Evolutionary conservation across 2,329 filamentous ascomycete species (phyloP).

Genomic region (Venturia oleaginea): DNA sequence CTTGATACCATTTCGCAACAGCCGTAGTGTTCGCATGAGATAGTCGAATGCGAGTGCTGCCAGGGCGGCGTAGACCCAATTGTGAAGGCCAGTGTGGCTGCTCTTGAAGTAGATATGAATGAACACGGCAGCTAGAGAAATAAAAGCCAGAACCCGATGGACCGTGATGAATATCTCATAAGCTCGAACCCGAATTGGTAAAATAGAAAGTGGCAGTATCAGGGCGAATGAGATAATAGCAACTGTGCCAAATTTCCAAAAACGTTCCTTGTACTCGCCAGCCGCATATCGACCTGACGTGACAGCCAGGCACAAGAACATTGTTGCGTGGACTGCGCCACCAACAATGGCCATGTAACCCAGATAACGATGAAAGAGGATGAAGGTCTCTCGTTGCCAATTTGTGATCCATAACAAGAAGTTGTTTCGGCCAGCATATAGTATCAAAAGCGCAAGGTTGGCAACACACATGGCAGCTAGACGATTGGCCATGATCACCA

Average conservation of each 20-base stretch:
- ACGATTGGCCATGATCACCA: conserved; percentile 31
- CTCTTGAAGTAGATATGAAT: conserved; percentile 18
- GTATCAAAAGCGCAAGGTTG: conserved; percentile 33
- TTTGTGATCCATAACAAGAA: conserved; percentile 39
- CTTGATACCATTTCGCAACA: conserved; percentile 27
- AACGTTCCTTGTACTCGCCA: conserved; percentile 22
- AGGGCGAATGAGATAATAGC: conserved; percentile 17
- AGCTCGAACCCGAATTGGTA: conserved; percentile 22
- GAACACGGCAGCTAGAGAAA: conserved; percentile 35
- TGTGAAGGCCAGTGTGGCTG: conserved; percentile 24
- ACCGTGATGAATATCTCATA: conserved; percentile 39
- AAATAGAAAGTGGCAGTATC: conserved; percentile 16
- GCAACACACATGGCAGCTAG: conserved; percentile 34
- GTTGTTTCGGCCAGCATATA: conserved; percentile 41
- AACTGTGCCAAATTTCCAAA: conserved; percentile 39
- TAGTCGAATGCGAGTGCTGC: conserved; percentile 34
- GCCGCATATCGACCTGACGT: conserved; percentile 20
- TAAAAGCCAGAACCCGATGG: conserved; percentile 34
- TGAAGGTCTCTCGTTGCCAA: conserved; percentile 41
- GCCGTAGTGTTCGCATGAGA: conserved; percentile 29
- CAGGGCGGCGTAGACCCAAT: conserved; percentile 23
- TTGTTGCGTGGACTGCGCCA: conserved; percentile 32
- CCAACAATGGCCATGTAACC: conserved; percentile 38
- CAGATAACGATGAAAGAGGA: conserved; percentile 43
- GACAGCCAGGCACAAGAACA: conserved; percentile 28